A percentile compares a stretch with the other conserved stretches of the same genome.
Conservation (phyloP, 352 stramenopile genomes). For the Phytopythium helicoides region DNA sequence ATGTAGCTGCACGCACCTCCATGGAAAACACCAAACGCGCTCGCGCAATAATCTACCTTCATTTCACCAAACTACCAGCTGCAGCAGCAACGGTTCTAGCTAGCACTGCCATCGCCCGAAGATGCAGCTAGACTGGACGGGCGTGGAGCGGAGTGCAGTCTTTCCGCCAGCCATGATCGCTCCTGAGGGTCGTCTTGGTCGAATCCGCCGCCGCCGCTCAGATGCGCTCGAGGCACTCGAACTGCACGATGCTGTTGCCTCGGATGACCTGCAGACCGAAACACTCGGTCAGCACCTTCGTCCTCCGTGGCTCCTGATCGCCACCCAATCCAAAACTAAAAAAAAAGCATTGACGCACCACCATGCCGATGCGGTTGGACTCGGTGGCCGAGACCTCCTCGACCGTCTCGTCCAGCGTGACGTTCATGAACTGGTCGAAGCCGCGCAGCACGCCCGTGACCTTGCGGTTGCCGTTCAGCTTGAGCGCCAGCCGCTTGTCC, state of each 20-base stretch:
- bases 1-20: no score
- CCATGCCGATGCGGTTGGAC: constrained; percentile 90
- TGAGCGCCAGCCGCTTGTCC: constrained; percentile 94
- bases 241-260: constrained; percentile 90
- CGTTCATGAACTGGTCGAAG: constrained; percentile 98
- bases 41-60: constrained; percentile 8
- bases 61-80: neutral
- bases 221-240: constrained; percentile 85
- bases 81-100: no score
- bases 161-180: no score
- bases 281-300: neutral
- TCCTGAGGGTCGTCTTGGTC: neutral
- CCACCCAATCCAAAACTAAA: neutral
- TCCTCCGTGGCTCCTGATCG: no score
- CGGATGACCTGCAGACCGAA: constrained; percentile 63
- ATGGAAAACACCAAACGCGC: no score
- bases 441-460: constrained; percentile 91
- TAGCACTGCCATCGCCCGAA: neutral
- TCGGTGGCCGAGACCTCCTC: constrained; percentile 88
- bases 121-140: no score
- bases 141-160: no score
- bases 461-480: constrained; percentile 95
- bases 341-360: constrained; percentile 56
- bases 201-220: constrained; percentile 27
- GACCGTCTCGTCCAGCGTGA: constrained; percentile 94